Percentiles rank a stretch among this genome's conserved stretches.
phyloP scores from a whole-genome alignment of 805 yeast genomes.

The Barnettozyma botsteinii region DNA sequence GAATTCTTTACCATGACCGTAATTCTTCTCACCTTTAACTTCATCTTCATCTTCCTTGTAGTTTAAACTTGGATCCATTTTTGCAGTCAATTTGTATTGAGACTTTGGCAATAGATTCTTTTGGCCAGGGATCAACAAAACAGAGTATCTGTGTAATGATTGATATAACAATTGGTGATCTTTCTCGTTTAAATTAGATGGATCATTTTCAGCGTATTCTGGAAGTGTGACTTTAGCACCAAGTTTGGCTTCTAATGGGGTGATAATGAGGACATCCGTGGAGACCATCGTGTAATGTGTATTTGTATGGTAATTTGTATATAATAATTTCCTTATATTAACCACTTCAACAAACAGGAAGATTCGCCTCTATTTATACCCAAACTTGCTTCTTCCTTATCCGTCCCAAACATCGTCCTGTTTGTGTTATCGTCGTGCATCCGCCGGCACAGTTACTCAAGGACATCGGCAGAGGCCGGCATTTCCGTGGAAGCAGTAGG shows the following conservation, averaged over 20 bases:
- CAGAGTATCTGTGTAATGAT: slow-evolving; percentile 65
- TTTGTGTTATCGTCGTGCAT: no score
- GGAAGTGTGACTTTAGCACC: slow-evolving; percentile 72
- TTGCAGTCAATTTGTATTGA: slow-evolving; percentile 68
- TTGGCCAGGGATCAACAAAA: slow-evolving; percentile 69
- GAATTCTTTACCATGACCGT: slow-evolving; percentile 82
- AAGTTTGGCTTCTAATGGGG: slow-evolving; percentile 38
- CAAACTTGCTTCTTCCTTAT: no score
- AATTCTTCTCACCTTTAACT: slow-evolving; percentile 41
- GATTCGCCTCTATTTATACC: no score
- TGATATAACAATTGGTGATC: slow-evolving; percentile 59
- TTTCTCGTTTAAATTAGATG: slow-evolving; percentile 54
- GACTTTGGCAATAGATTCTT: slow-evolving; percentile 63
- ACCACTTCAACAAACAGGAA: no score
- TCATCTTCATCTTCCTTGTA: slow-evolving; percentile 27
- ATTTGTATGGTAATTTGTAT: neutral
- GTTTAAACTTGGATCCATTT: slow-evolving; percentile 61
- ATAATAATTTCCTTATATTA: no score
- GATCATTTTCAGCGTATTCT: slow-evolving; percentile 58
- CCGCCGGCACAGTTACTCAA: no score
- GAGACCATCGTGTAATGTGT: slow-evolving; percentile 6
- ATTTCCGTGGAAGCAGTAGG: no score
- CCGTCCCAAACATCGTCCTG: no score
- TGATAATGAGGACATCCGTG: slow-evolving; percentile 6
- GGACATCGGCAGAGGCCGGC: no score